These are phyloP conservation scores for Pseudogymnoascus sp. DNA, from an alignment of 2,329 filamentous ascomycete species.

Conservation along the genomic window DNA sequence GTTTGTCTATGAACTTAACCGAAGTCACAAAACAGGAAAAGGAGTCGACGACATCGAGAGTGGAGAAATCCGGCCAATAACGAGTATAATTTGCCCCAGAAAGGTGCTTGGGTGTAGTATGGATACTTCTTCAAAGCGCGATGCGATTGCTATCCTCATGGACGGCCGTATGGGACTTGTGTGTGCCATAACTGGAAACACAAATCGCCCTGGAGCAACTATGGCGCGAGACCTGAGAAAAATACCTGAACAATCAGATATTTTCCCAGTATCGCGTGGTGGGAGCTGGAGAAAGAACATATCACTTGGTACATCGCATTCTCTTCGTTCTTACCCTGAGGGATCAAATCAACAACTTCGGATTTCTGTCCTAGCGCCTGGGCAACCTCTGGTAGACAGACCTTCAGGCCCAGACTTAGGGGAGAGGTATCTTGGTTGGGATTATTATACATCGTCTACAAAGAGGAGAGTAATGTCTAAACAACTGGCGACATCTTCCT, in stretches of 20 bases:
- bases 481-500: background rate
- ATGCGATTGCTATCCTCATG: conserved; percentile 52
- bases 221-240: background rate
- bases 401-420: background rate
- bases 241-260: background rate
- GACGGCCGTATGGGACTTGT: conserved; percentile 55
- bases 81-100: conserved; percentile 49
- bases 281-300: conserved; percentile 1
- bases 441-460: background rate
- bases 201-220: conserved; percentile 15
- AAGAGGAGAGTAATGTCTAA: background rate
- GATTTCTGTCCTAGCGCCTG: background rate
- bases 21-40: conserved; percentile 13
- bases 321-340: background rate
- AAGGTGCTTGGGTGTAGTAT: conserved; percentile 54
- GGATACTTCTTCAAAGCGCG: conserved; percentile 49
- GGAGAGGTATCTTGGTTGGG: background rate
- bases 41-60: background rate
- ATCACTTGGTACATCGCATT: background rate
- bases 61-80: conserved; percentile 37
- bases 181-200: conserved; percentile 41
- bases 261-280: background rate
- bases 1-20: conserved; percentile 44
- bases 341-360: background rate
- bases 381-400: background rate